phyloP scores from a whole-genome alignment of 345 rosid species.

The Arabis alpina region DNA sequence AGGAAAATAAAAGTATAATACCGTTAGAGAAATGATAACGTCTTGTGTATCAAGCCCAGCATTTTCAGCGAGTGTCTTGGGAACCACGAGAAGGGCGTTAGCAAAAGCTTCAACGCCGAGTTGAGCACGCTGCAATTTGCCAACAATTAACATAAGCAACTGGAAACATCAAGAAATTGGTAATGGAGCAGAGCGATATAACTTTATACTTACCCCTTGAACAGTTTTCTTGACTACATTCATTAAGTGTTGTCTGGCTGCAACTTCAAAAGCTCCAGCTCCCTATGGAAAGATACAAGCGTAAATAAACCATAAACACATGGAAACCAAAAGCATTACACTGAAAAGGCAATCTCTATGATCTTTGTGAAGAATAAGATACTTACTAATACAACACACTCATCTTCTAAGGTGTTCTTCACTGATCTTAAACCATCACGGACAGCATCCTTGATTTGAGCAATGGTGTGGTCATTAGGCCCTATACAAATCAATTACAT shows the following conservation, averaged over 20 bases:
- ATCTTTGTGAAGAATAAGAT: slow-evolving; percentile 12
- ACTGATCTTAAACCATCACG: slow-evolving; percentile 97
- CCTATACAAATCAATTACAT: slow-evolving; percentile 47
- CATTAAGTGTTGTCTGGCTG: slow-evolving; percentile 84
- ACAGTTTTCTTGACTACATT: slow-evolving; percentile 92
- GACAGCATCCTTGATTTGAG: slow-evolving; percentile 97
- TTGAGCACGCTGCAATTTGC: slow-evolving; percentile 80
- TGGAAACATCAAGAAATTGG: not conserved
- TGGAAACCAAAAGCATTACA: not conserved
- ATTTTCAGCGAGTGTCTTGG: slow-evolving; percentile 96
- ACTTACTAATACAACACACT: slow-evolving; percentile 84
- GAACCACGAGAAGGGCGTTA: slow-evolving; percentile 94
- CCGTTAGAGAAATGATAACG: slow-evolving; percentile 84
- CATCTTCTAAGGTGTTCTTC: slow-evolving; percentile 94
- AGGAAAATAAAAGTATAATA: slow-evolving; percentile 33
- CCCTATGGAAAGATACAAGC: slow-evolving; percentile 55
- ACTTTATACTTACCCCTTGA: slow-evolving; percentile 68
- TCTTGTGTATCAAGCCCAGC: slow-evolving; percentile 98
- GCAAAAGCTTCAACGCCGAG: slow-evolving; percentile 98
- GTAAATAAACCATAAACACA: slow-evolving; percentile 12
- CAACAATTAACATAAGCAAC: slow-evolving; percentile 22
- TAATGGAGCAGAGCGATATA: not conserved
- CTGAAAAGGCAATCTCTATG: not conserved
- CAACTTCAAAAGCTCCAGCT: slow-evolving; percentile 98
- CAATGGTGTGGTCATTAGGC: slow-evolving; percentile 97